These are phyloP conservation scores for Leptoxyphium fumago DNA, from an alignment of 2,329 filamentous ascomycete species.

Conservation along the genomic window DNA sequence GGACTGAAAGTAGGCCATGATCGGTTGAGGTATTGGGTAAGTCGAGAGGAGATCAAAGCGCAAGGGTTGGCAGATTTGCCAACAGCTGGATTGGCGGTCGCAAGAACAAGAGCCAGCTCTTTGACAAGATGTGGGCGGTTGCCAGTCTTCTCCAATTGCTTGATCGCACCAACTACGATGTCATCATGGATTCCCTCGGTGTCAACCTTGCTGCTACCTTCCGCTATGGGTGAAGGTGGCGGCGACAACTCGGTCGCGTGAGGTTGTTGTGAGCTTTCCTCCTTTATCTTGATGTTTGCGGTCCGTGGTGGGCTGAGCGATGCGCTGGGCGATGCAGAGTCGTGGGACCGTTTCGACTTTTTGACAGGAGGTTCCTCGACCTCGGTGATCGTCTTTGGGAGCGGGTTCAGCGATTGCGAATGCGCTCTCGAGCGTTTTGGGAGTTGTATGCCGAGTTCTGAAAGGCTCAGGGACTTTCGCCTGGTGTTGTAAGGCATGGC, in stretches of 20 bases:
- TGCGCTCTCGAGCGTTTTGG: conserved; percentile 35
- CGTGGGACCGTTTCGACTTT: conserved; percentile 63
- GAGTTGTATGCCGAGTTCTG: conserved; percentile 82
- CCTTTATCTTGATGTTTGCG: conserved; percentile 29
- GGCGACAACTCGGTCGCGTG: conserved; percentile 54
- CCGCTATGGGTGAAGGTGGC: conserved; percentile 54
- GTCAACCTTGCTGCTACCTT: conserved; percentile 46
- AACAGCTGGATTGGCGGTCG: conserved; percentile 63
- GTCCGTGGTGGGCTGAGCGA: conserved; percentile 31
- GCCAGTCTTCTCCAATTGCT: conserved; percentile 74
- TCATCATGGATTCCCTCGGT: conserved; percentile 81
- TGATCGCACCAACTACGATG: conserved; percentile 80
- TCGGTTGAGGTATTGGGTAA: conserved; percentile 81
- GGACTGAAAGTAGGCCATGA: conserved; percentile 60
- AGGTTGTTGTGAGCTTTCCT: conserved; percentile 32
- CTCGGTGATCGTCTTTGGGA: conserved; percentile 47
- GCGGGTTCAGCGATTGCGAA: conserved; percentile 34
- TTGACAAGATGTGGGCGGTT: conserved; percentile 92
- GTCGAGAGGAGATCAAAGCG: conserved; percentile 84
- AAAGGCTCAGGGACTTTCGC: conserved; percentile 85
- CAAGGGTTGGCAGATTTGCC: conserved; percentile 92
- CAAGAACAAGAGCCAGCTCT: conserved; percentile 70
- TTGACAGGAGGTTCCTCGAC: conserved; percentile 42
- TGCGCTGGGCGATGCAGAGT: conserved; percentile 23
- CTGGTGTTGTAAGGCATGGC: conserved; percentile 91